Base-by-base conservation (phyloP, 176 grass and related monocot genomes). In the Olyra latifolia region DNA sequence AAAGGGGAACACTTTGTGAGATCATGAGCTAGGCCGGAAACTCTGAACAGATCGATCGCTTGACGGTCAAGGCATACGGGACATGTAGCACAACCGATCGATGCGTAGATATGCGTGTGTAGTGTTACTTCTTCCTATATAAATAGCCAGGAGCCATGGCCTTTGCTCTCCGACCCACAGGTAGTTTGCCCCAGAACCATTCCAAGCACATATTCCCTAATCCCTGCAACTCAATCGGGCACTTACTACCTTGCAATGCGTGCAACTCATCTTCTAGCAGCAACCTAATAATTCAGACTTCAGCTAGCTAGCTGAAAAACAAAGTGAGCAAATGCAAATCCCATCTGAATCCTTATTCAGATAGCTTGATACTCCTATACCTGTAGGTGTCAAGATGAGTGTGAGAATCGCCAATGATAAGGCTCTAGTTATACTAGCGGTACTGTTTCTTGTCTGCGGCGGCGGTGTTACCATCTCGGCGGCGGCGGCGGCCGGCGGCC, bases 141-240 rank as follows among this genome's bases (percentile, higher is more conserved):
- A 77, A 69, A 63, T 56, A 17, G 56, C 20, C 25, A 10, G 64
- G 10, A 48, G 53, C 14, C 35, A 52, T 15, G 65, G 30, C 53
- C n/a, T 69, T 69, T 1, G 10, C 64, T 40, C 64, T 40, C 54
- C 19, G 41, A 4, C 57, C 50, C 62, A 80, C 75, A 43, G 35
- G 69, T 22, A 75, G 75, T 9, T 84, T 69, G 61, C 81, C 69
- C 32, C 52, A 17, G 53, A 25, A 6, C 75, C 81, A 68, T 84
- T 80, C 75, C 87, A 88, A 84, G 87, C 61, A 61, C 75, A 80
- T 44, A 88, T 88, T 88, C 81, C 8, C 80, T 44, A 88, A 84
- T 88, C 81, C 8, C 80, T 38, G 52, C 81, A 61, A 4, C 32
- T 72, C 71, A 10, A 6, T 53, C 83, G 8, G 10, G 32, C 1